Conservation (phyloP, 305 asterid genomes). For the Fraxinus dipetala region DNA sequence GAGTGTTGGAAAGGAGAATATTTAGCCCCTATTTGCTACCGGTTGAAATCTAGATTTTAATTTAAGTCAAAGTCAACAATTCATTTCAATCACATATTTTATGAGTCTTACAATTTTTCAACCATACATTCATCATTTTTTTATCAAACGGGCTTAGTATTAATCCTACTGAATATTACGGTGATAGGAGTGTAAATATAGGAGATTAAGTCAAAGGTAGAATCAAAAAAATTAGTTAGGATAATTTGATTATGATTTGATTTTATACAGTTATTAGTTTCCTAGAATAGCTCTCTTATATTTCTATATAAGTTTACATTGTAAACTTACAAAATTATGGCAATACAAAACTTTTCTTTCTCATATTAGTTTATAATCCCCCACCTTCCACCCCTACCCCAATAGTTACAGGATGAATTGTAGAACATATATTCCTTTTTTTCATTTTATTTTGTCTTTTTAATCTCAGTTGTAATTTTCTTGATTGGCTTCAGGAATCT, state of each 20-base stretch:
- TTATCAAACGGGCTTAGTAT: not conserved
- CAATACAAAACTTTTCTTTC: not conserved
- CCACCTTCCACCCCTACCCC: conserved; percentile 2
- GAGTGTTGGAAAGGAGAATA: not conserved
- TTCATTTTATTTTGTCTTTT: conserved; percentile 14
- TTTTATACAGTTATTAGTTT: not conserved
- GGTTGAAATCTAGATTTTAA: not conserved
- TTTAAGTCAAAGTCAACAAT: not conserved
- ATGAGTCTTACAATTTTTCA: not conserved
- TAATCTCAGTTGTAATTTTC: conserved; percentile 21
- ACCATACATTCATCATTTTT: not conserved
- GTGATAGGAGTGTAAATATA: not conserved
- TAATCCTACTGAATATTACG: not conserved
- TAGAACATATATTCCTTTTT: conserved; percentile 9
- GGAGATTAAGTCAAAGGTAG: not conserved
- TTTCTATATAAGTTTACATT: not conserved
- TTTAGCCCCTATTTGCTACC: not conserved
- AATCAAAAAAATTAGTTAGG: not conserved
- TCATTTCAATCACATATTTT: too few relatives aligned
- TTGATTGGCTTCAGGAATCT: conserved; percentile 62
- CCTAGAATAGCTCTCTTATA: not conserved
- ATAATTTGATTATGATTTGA: not conserved
- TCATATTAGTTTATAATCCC: not conserved
- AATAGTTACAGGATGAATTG: conserved; percentile 6
- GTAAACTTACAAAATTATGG: not conserved